Percentiles rank a stretch among this genome's conserved stretches.
Conservation (phyloP, 805 yeast genomes). For the Kurtzmaniella cleridarum region DNA sequence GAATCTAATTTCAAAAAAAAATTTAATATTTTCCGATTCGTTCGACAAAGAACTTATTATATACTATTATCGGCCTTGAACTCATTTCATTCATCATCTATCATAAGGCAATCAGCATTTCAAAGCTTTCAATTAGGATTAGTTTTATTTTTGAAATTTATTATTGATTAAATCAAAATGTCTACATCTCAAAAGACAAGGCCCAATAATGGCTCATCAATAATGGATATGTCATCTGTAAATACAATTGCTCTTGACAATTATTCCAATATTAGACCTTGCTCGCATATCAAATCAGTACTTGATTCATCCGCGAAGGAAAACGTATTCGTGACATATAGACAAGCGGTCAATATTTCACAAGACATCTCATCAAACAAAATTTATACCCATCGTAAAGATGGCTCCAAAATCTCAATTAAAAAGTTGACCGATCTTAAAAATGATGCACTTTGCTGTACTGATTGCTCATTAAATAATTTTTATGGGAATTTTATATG, state of each 20-base stretch:
- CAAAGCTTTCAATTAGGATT: too few species aligned
- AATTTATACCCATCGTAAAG: constrained; percentile 28
- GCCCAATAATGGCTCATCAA: too few species aligned
- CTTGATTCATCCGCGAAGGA: constrained; percentile 45
- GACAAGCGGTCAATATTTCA: constrained; percentile 46
- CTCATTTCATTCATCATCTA: too few species aligned
- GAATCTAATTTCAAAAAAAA: too few species aligned
- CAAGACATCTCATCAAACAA: constrained; percentile 25
- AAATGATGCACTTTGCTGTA: constrained; percentile 43
- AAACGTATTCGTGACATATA: constrained; percentile 44
- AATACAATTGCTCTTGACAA: constrained; percentile 14
- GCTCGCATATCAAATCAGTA: constrained; percentile 45
- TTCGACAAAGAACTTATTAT: too few species aligned
- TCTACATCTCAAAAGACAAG: too few species aligned
- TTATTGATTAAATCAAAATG: too few species aligned
- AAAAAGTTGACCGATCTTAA: constrained; percentile 36
- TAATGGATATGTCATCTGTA: too few species aligned
- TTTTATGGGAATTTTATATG: constrained; percentile 53
- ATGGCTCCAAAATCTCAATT: constrained; percentile 32
- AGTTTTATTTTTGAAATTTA: too few species aligned
- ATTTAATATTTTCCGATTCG: too few species aligned
- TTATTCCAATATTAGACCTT: constrained; percentile 34
- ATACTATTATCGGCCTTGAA: too few species aligned
- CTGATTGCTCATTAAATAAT: constrained; percentile 40
- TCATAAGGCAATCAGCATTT: too few species aligned